These are phyloP conservation scores for Argentina anserina DNA, from an alignment of 306 rosid species.

Conservation along the genomic window DNA sequence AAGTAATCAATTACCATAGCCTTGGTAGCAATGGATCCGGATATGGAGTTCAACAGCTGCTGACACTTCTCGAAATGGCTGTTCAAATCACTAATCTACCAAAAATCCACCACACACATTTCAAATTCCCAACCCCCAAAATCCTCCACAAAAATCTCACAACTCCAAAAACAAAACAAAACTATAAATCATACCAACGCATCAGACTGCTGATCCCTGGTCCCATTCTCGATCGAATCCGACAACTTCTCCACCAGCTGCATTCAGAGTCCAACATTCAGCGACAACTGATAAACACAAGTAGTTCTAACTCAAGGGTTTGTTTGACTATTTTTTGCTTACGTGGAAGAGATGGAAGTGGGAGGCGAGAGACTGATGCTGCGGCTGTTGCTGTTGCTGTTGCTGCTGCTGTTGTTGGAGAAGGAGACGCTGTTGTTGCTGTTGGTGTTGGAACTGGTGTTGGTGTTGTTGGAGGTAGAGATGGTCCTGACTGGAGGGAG, in stretches of 20 bases:
- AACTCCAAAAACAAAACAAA: not conserved
- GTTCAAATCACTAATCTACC: slow-evolving; percentile 68
- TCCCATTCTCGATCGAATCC: slow-evolving; percentile 66
- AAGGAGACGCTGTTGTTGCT: slow-evolving; percentile 33
- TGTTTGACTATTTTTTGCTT: not conserved
- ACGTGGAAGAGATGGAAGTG: slow-evolving; percentile 76
- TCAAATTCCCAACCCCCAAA: not conserved
- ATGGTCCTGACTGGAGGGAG: slow-evolving; percentile 68
- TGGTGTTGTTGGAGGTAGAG: slow-evolving; percentile 54
- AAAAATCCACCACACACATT: slow-evolving; percentile 10
- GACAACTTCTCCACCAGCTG: slow-evolving; percentile 88
- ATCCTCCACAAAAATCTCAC: not conserved
- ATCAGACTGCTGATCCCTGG: slow-evolving; percentile 79
- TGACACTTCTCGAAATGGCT: slow-evolving; percentile 88
- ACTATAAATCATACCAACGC: slow-evolving; percentile 50
- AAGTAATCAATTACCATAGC: slow-evolving; percentile 59
- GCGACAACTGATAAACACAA: not conserved
- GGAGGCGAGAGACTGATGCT: slow-evolving; percentile 78
- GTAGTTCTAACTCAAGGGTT: slow-evolving; percentile 9
- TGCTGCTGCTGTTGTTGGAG: slow-evolving; percentile 49
- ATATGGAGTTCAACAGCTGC: slow-evolving; percentile 77
- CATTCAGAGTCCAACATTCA: not conserved
- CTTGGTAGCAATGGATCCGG: slow-evolving; percentile 68
- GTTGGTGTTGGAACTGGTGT: slow-evolving; percentile 38
- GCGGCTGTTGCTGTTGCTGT: slow-evolving; percentile 39